Conservation (phyloP, 225 moss, liverwort and hornwort genomes). For the Straminergon stramineum region DNA sequence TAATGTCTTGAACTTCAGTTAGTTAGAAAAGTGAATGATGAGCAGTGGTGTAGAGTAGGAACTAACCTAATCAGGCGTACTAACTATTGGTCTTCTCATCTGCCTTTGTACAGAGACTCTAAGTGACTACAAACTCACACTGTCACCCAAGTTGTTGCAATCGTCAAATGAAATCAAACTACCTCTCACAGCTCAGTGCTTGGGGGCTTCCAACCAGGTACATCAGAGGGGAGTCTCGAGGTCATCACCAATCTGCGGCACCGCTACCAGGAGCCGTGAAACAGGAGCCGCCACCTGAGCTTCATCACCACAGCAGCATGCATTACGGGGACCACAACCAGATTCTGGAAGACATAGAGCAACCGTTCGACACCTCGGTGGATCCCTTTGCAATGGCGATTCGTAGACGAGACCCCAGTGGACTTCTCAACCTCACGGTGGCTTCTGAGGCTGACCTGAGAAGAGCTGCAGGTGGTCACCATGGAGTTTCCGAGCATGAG, state of each 20-base stretch:
- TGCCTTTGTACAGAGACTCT: conserved; percentile 44
- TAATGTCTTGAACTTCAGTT: background rate
- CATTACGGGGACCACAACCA: conserved; percentile 1
- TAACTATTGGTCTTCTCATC: conserved; percentile 23
- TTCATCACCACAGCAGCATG: background rate
- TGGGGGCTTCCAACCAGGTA: conserved; percentile 46
- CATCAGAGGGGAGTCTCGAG: conserved; percentile 32
- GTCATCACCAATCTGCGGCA: background rate
- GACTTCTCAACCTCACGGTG: conserved; percentile 13
- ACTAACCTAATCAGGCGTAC: conserved; percentile 10
- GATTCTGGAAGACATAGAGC: background rate
- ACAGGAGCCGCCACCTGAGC: conserved; percentile 5
- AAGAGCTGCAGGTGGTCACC: conserved; percentile 16
- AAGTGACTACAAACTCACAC: conserved; percentile 33
- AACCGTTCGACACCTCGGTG: conserved; percentile 2
- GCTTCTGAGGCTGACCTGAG: conserved; percentile 21
- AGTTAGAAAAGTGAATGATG: background rate
- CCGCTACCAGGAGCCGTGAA: conserved; percentile 1
- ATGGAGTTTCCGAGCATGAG: conserved; percentile 25
- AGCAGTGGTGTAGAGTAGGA: background rate
- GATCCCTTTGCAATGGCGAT: conserved; percentile 14
- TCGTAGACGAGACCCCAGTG: conserved; percentile 6
- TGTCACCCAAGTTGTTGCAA: conserved; percentile 21
- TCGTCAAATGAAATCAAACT: conserved; percentile 18
- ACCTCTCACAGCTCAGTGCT: conserved; percentile 29